A percentile compares a stretch with the other conserved stretches of the same genome.
Conservation (phyloP, 805 yeast genomes). For the Kluyveromyces nonfermentans region DNA sequence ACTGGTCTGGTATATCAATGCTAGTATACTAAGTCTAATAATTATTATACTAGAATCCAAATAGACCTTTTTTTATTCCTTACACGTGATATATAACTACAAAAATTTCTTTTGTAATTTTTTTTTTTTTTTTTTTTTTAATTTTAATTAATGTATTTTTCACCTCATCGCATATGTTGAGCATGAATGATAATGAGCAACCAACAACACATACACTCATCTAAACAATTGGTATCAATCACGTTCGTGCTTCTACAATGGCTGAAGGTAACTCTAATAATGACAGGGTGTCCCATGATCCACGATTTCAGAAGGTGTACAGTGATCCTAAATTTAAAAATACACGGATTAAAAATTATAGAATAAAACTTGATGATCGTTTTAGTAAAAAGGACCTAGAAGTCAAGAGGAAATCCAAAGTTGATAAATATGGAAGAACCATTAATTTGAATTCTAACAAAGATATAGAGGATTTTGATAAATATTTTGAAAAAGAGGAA, state of each 20-base stretch:
- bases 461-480: slow-evolving; percentile 47
- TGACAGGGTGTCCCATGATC: slow-evolving; percentile 45
- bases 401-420: slow-evolving; percentile 51
- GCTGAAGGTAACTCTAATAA: slow-evolving; percentile 10
- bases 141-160: not conserved
- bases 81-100: too few species aligned
- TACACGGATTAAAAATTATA: slow-evolving; percentile 59
- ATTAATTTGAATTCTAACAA: slow-evolving; percentile 33
- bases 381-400: slow-evolving; percentile 57
- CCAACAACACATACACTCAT: not conserved
- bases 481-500: slow-evolving; percentile 50
- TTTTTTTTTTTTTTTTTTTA: not conserved
- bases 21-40: too few species aligned
- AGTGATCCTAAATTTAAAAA: slow-evolving; percentile 81
- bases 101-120: too few species aligned
- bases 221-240: too few species aligned
- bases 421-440: slow-evolving; percentile 84
- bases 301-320: slow-evolving; percentile 69
- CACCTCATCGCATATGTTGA: not conserved
- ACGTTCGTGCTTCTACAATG: slow-evolving; percentile 8
- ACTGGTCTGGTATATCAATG: too few species aligned
- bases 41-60: too few species aligned
- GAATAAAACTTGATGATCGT: slow-evolving; percentile 77
- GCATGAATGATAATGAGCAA: not conserved
- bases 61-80: too few species aligned